Evolutionary conservation across 345 rosid genomes (phyloP), one percentile per base, ranked within the genome.

Genomic region (Ceriops tagal): DNA sequence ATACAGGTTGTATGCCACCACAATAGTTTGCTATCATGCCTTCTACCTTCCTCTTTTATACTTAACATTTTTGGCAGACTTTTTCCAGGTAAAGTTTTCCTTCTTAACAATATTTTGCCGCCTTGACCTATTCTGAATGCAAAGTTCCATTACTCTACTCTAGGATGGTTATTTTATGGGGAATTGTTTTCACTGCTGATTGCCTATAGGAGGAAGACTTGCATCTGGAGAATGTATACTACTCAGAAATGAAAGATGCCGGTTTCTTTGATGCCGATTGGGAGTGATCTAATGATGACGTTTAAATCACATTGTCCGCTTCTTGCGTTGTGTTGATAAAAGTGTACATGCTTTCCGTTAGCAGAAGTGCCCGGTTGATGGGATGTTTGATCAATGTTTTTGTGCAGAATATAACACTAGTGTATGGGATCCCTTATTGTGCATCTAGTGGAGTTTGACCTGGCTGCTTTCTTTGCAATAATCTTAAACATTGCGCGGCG

Each of bases 241-340:
- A 91, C 84, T 93, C 98, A 3, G 97, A 93, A 78, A 91, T 91
- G 98, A 89, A 89, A 77, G 97, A 93, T 79, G 98, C 96, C 1
- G 98, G 96, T 39, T 91, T 89, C 80, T 93, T 89, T 57, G 97
- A 91, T 64, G 83, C 80, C 26, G 98, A 88, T 31, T 93, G 98
- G 98, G 93, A 88, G 37, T 93, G 83, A 79, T 26, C 67, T n/a
- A 22, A 9, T 8, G 24, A 57, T 11, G 18, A 18, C 15, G 18
- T 30, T 16, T n/a, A 28, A 58, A 34, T 26, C 35, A 56, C 6
- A 6, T 21, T 18, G 49, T 43, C 49, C 16, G 8, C 35, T 19
- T 43, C 13, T 37, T 8, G 2, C 0, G 3, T 1, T 69, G 16
- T 71, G 57, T 63, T 55, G n/a, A 62, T 74, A 68, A 8, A 19